These are phyloP conservation scores for Lasiosphaeris hirsuta DNA, from an alignment of 495 filamentous ascomycete genomes.

Conservation along the genomic window DNA sequence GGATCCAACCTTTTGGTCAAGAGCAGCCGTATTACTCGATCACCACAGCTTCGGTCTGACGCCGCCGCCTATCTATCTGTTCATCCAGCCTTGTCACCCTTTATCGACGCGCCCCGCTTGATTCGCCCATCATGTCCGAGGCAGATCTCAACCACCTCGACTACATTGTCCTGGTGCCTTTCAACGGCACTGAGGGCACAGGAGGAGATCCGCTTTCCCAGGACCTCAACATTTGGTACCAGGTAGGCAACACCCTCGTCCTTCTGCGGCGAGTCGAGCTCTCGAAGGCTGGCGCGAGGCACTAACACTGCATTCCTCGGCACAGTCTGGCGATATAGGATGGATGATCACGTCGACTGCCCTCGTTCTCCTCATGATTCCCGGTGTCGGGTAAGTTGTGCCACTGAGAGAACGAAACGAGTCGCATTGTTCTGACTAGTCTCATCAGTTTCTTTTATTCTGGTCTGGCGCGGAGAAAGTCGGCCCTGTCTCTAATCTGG, in stretches of 20 bases:
- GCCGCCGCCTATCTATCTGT: not conserved
- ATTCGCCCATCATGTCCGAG: constrained; percentile 29
- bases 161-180: constrained; percentile 53
- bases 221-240: constrained; percentile 79
- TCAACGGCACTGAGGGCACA: constrained; percentile 63
- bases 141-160: constrained; percentile 42
- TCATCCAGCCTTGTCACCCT: not conserved
- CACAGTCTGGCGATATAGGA: constrained; percentile 80
- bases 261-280: not conserved
- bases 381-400: constrained; percentile 66
- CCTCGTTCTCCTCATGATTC: constrained; percentile 94
- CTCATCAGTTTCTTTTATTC: constrained; percentile 84
- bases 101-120: not conserved
- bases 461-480: constrained; percentile 89
- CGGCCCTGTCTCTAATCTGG: constrained; percentile 90
- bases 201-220: constrained; percentile 71
- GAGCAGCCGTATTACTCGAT: too few relatives aligned
- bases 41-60: too few relatives aligned
- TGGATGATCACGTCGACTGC: constrained; percentile 87
- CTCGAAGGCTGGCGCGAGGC: constrained; percentile 1
- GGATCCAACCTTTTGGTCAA: too few relatives aligned
- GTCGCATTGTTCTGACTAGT: constrained; percentile 7
- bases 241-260: constrained; percentile 49
- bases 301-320: constrained; percentile 3
- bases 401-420: not conserved